phyloP scores from a whole-genome alignment of 495 filamentous ascomycete genomes.

The Collariella sp. region DNA sequence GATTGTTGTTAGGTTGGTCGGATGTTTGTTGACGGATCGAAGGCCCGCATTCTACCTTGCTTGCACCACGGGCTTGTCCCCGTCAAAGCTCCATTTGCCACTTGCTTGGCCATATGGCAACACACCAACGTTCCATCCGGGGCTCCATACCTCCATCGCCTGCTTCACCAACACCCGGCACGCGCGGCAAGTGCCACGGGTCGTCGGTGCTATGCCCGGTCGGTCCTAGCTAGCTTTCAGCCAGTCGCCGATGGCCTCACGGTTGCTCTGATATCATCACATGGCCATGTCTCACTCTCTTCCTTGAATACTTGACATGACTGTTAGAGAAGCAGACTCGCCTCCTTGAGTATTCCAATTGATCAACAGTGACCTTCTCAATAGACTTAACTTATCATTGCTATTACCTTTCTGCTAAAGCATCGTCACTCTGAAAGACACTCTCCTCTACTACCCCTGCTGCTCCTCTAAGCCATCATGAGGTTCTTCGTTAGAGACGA shows the following conservation, averaged over 20 bases:
- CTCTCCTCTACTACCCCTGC: no score
- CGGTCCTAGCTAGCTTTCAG: neutral
- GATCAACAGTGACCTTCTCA: neutral
- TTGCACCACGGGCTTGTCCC: no score
- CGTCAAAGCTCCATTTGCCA: no score
- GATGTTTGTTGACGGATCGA: no score
- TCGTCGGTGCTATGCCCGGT: neutral
- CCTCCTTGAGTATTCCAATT: neutral
- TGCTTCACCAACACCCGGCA: neutral
- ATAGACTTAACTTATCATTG: neutral
- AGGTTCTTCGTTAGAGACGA: conserved; percentile 77
- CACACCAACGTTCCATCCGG: conserved; percentile 11
- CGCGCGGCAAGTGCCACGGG: neutral
- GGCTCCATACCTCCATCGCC: neutral
- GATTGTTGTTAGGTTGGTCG: no score
- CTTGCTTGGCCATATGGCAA: neutral
- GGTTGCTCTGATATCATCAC: neutral
- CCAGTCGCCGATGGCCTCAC: neutral
- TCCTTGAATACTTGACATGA: neutral
- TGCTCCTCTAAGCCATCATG: conserved; percentile 40
- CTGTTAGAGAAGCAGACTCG: neutral
- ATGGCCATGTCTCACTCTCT: neutral
- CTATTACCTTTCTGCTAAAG: neutral
- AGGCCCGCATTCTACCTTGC: no score
- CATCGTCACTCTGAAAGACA: no score